phyloP scores from a whole-genome alignment of 2,329 filamentous ascomycete genomes.

The Tympanopsis confertula region DNA sequence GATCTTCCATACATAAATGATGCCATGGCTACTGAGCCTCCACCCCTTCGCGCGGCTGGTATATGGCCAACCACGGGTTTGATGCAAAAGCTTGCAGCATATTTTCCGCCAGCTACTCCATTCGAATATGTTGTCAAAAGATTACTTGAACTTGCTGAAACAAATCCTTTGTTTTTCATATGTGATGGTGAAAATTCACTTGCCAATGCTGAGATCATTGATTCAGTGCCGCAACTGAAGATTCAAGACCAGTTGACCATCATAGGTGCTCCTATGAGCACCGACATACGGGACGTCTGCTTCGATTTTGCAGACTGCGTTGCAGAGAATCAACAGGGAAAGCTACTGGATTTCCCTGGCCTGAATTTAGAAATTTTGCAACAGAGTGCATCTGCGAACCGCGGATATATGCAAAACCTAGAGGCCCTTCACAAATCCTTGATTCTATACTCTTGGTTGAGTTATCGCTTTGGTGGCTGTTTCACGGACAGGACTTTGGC shows the following conservation, averaged over 20 bases:
- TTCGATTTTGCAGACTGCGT: constrained; percentile 59
- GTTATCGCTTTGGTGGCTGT: constrained; percentile 73
- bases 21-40: constrained; percentile 52
- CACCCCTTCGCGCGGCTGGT: constrained; percentile 59
- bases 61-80: constrained; percentile 61
- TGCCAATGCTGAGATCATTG: constrained; percentile 61
- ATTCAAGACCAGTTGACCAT: constrained; percentile 68
- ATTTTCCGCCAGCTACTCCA: constrained; percentile 71
- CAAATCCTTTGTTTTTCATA: constrained; percentile 59
- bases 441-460: constrained; percentile 84
- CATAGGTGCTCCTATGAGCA: constrained; percentile 57
- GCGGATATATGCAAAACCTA: constrained; percentile 51
- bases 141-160: constrained; percentile 55
- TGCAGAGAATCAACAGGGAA: constrained; percentile 52
- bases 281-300: constrained; percentile 45
- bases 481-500: constrained; percentile 68
- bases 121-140: constrained; percentile 74
- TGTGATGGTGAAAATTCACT: constrained; percentile 53
- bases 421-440: constrained; percentile 73
- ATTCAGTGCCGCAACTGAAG: constrained; percentile 51
- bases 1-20: constrained; percentile 54
- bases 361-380: constrained; percentile 69
- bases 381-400: constrained; percentile 19
- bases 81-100: constrained; percentile 65
- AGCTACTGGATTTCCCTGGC: constrained; percentile 58